These are phyloP conservation scores for Diversispora eburnea DNA, from an alignment of 192 early-diverging fungal species.

Conservation along the genomic window DNA sequence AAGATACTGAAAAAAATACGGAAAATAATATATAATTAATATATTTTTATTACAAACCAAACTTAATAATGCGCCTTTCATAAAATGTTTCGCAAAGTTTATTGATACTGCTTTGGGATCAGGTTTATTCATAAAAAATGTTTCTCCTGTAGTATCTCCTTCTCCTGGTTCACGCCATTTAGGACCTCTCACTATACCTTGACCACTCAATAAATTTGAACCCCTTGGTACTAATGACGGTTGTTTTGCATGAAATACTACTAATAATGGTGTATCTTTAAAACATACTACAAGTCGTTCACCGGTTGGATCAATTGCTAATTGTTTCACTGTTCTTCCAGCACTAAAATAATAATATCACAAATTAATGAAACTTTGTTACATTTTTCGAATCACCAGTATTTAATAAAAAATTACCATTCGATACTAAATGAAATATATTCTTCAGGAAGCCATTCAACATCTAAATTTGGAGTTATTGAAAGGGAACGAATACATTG, in stretches of 20 bases:
- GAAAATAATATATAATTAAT: background rate
- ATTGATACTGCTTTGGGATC: slow-evolving; percentile 12
- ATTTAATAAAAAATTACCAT: background rate
- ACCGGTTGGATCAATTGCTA: slow-evolving; percentile 22
- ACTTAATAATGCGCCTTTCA: slow-evolving; percentile 24
- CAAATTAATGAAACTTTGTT: background rate
- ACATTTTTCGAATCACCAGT: background rate
- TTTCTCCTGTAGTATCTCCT: background rate
- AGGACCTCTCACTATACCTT: slow-evolving; percentile 14
- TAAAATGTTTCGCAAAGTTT: slow-evolving; percentile 22
- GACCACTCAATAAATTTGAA: background rate
- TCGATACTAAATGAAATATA: background rate
- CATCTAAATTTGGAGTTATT: slow-evolving; percentile 16
- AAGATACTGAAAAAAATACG: background rate
- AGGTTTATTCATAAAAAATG: background rate
- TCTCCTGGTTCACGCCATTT: background rate
- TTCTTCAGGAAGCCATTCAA: slow-evolving; percentile 9
- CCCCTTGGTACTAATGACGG: slow-evolving; percentile 1
- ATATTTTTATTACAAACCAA: slow-evolving; percentile 1
- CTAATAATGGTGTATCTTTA: background rate
- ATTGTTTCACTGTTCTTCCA: background rate
- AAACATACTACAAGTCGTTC: slow-evolving; percentile 16
- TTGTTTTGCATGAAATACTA: slow-evolving; percentile 9
- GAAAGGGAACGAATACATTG: background rate
- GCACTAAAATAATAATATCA: background rate